These are phyloP conservation scores for Penicillium egyptiacum DNA, from an alignment of 495 filamentous ascomycete species.

Conservation along the genomic window DNA sequence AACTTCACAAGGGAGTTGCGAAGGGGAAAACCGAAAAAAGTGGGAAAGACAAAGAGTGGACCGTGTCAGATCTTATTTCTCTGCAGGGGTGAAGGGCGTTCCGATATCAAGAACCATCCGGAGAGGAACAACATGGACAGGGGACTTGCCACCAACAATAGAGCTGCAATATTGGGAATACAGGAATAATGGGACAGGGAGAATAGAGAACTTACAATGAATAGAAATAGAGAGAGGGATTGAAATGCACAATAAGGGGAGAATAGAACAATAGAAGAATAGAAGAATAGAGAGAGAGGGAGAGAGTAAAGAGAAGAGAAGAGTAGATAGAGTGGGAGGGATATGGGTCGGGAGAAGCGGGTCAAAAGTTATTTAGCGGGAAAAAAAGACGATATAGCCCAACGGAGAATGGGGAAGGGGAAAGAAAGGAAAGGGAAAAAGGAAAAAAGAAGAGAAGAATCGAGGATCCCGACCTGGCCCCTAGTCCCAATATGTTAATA, in stretches of 20 bases:
- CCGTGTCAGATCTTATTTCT: slow-evolving; percentile 32
- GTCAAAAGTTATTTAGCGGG: slow-evolving; percentile 5
- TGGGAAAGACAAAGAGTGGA: slow-evolving; percentile 31
- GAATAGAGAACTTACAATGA: slow-evolving; percentile 11
- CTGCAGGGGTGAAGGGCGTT: slow-evolving; percentile 31
- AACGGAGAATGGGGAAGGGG: slow-evolving; percentile 22
- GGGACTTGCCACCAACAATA: slow-evolving; percentile 6
- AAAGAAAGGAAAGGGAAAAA: slow-evolving; percentile 24
- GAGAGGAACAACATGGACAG: slow-evolving; percentile 14
- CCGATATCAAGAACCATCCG: slow-evolving; percentile 26
- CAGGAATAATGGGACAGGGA: slow-evolving; percentile 4
- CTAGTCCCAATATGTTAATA: slow-evolving; percentile 53
- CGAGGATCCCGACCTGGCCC: slow-evolving; percentile 44
- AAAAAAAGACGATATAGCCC: slow-evolving; percentile 18
- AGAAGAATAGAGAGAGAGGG: slow-evolving; percentile 17
- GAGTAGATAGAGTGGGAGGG: slow-evolving; percentile 19
- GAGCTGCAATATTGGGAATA: slow-evolving; percentile 1
- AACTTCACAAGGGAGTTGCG: slow-evolving; percentile 14
- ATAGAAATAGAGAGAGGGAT: neutral
- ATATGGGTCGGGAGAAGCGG: slow-evolving; percentile 13
- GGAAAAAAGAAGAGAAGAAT: slow-evolving; percentile 20
- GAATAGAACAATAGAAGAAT: slow-evolving; percentile 4
- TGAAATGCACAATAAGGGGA: neutral
- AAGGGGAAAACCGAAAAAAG: slow-evolving; percentile 22
- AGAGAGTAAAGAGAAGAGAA: slow-evolving; percentile 15